Evolutionary conservation across 176 grass and related monocot genomes (phyloP).

Genomic region (Typha latifolia): DNA sequence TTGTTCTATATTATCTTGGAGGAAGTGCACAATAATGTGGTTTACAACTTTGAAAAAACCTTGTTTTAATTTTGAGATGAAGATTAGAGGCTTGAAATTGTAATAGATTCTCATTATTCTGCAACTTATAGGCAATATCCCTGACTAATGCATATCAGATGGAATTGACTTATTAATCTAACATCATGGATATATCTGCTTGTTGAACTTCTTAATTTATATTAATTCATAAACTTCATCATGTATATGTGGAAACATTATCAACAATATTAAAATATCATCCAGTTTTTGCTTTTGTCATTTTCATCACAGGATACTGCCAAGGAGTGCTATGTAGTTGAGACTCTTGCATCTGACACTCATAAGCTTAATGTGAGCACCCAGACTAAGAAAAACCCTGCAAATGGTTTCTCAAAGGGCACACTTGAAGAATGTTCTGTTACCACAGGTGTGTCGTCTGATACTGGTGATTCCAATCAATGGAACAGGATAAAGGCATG

Average conservation of each 20-base stretch:
- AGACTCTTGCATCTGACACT: conserved; percentile 16
- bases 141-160: background rate
- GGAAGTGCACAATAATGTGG: background rate
- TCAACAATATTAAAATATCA: background rate
- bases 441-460: background rate
- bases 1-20: background rate
- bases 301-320: conserved; percentile 24
- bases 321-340: conserved; percentile 20
- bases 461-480: background rate
- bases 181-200: background rate
- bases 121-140: background rate
- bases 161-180: background rate
- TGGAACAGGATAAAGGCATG: background rate
- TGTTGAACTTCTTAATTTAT: background rate
- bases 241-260: background rate
- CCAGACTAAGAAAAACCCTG: conserved; percentile 11
- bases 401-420: conserved; percentile 10
- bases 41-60: background rate
- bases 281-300: background rate
- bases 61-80: background rate
- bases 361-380: conserved; percentile 14
- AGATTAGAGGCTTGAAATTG: background rate
- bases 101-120: background rate
- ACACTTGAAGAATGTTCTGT: conserved; percentile 20
- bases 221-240: background rate